phyloP scores from a whole-genome alignment of 2,329 filamentous ascomycete species.

The Alternaria ethzedia region DNA sequence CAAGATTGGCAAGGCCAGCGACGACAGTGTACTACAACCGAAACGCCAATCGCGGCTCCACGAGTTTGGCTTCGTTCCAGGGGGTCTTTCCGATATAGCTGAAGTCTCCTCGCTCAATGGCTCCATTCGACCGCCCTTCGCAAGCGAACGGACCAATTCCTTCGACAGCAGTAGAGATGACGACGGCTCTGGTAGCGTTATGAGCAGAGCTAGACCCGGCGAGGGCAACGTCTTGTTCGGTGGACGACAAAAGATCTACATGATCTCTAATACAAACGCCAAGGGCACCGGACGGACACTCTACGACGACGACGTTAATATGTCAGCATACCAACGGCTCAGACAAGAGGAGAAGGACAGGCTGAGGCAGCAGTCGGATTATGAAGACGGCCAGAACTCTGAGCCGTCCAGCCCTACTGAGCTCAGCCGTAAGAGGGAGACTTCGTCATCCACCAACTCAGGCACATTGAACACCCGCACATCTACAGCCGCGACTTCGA shows the following conservation, averaged over 20 bases:
- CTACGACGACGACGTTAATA: constrained; percentile 85
- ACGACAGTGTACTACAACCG: constrained; percentile 88
- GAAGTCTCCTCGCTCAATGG: constrained; percentile 79
- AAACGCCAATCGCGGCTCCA: constrained; percentile 79
- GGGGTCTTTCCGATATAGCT: constrained; percentile 79
- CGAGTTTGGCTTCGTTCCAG: constrained; percentile 70
- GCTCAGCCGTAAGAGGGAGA: constrained; percentile 80
- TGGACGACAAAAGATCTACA: constrained; percentile 93
- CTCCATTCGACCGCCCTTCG: constrained; percentile 63
- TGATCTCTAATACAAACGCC: constrained; percentile 66
- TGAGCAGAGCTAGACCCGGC: constrained; percentile 79
- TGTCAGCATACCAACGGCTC: constrained; percentile 84
- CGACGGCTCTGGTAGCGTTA: constrained; percentile 76
- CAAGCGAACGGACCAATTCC: constrained; percentile 68
- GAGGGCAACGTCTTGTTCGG: constrained; percentile 95
- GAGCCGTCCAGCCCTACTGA: constrained; percentile 59
- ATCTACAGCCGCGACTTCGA: constrained; percentile 87
- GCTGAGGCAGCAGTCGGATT: constrained; percentile 29
- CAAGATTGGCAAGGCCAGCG: constrained; percentile 89
- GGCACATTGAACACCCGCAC: constrained; percentile 69
- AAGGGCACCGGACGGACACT: constrained; percentile 64
- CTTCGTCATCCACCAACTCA: constrained; percentile 82
- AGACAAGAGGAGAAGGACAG: constrained; percentile 62
- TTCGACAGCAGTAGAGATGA: constrained; percentile 69
- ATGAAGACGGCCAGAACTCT: constrained; percentile 48